A percentile compares a stretch with the other conserved stretches of the same genome.
phyloP scores from a whole-genome alignment of 108 stramenopile genomes.

The Chaetoceros tenuissimus region DNA sequence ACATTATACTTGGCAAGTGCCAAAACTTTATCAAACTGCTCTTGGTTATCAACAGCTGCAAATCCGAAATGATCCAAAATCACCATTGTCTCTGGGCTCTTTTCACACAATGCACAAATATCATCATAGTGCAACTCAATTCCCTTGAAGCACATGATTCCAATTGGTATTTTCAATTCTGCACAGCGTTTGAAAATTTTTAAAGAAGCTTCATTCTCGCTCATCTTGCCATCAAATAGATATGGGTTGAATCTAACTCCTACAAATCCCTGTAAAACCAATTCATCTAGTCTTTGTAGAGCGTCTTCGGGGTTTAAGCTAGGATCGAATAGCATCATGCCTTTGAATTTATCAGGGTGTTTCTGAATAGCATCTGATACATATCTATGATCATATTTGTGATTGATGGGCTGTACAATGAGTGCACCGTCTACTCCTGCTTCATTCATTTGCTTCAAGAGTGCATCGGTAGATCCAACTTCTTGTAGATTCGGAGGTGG shows the following conservation, averaged over 20 bases:
- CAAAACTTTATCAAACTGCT: slow-evolving; percentile 54
- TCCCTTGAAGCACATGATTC: slow-evolving; percentile 87
- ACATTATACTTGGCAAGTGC: slow-evolving; percentile 59
- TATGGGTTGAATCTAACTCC: slow-evolving; percentile 88
- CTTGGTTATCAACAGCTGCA: slow-evolving; percentile 43
- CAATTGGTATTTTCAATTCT: slow-evolving; percentile 72
- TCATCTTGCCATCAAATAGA: slow-evolving; percentile 45
- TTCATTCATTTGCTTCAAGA: slow-evolving; percentile 56
- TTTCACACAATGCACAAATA: slow-evolving; percentile 39
- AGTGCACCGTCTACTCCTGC: slow-evolving; percentile 76
- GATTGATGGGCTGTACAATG: slow-evolving; percentile 87
- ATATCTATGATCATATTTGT: slow-evolving; percentile 85
- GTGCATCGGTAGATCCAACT: slow-evolving; percentile 28
- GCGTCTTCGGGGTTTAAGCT: slow-evolving; percentile 30
- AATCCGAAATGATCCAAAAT: slow-evolving; percentile 86
- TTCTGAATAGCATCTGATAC: slow-evolving; percentile 49
- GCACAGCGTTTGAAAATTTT: slow-evolving; percentile 69
- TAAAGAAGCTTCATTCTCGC: slow-evolving; percentile 25
- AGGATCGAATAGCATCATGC: slow-evolving; percentile 79
- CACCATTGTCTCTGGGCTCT: slow-evolving; percentile 57
- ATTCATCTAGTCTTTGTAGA: slow-evolving; percentile 44
- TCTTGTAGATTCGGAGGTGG: slow-evolving; percentile 55
- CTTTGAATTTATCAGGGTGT: slow-evolving; percentile 71
- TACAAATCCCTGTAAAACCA: slow-evolving; percentile 66
- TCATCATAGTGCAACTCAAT: slow-evolving; percentile 64